phyloP scores from a whole-genome alignment of 768 basidiomycete genomes.

The Leccinum barrowsii region DNA sequence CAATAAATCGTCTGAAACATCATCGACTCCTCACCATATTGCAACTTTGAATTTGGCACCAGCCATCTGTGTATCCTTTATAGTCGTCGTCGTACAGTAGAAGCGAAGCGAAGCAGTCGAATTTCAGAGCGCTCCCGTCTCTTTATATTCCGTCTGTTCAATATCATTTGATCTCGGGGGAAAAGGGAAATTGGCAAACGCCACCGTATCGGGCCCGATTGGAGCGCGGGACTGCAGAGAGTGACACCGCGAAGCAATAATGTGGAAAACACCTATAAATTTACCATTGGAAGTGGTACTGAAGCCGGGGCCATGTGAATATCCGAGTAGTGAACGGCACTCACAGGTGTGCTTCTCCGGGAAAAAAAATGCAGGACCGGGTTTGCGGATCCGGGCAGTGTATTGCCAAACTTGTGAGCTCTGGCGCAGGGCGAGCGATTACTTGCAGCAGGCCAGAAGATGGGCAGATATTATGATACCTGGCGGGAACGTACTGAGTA shows the following conservation, averaged over 20 bases:
- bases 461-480: background rate
- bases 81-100: background rate
- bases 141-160: background rate
- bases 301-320: background rate
- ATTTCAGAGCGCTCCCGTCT: background rate
- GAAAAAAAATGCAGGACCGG: background rate
- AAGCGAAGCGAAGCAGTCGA: background rate
- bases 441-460: background rate
- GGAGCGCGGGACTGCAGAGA: background rate
- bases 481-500: background rate
- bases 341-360: background rate
- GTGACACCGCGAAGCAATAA: background rate
- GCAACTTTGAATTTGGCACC: background rate
- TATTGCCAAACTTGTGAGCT: background rate
- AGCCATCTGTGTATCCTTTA: background rate
- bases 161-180: background rate
- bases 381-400: background rate
- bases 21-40: background rate
- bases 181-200: background rate
- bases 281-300: background rate
- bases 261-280: background rate
- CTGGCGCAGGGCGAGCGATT: background rate
- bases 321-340: background rate
- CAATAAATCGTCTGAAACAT: background rate
- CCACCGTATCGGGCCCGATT: background rate